Evolutionary conservation across 1,284 basidiomycete species (phyloP), one percentile per base, ranked within the genome.

Genomic region (Cryptococcus amylolentus): DNA sequence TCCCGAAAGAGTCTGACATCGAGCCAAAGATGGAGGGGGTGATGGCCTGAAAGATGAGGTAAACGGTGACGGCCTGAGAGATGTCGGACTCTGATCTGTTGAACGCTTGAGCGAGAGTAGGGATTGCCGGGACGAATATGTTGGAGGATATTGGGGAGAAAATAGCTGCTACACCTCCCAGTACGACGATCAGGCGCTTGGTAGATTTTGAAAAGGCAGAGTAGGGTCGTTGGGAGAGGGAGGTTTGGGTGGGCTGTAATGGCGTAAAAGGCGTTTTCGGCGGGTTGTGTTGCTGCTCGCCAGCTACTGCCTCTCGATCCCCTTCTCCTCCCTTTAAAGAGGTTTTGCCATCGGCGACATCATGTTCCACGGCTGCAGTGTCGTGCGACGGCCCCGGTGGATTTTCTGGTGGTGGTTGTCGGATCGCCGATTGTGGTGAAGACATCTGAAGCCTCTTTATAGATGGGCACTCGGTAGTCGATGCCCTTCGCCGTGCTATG

Each of bases 1-100:
- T 57, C 27, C 70, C 70, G 42, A 56, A 72, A 5, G 61, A 62
- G 55, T 78, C 77, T 9, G 61, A 63, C 42, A 72, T 63, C 12
- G 66, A 56, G n/a, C 74, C 77, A 57, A 75, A 72, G 60, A 77
- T 68, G 6, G 60, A 61, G 1, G 77, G 77, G 9, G 75, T 76
- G 31, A 78, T 56, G 8, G 74, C 76, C 60, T 78, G 75, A 49
- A 73, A 74, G 16, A 75, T 56, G 12, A 77, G 67, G 51, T 76
- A 77, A 28, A 76, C 53, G 0, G 77, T 77, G 12, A 78, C 69
- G 0, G 71, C 71, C n/a, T 77, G 63, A 9, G 70, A 69, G 49
- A 78, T 75, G 27, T 69, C 63, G 48, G 69, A 64, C 49, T 70
- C 67, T 9, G 63, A 55, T 12, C 59, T 55, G 49, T 61, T 18